Evolutionary conservation across 2,329 filamentous ascomycete genomes (phyloP), one percentile per base, ranked within the genome.

Genomic region (Alternaria sp.): DNA sequence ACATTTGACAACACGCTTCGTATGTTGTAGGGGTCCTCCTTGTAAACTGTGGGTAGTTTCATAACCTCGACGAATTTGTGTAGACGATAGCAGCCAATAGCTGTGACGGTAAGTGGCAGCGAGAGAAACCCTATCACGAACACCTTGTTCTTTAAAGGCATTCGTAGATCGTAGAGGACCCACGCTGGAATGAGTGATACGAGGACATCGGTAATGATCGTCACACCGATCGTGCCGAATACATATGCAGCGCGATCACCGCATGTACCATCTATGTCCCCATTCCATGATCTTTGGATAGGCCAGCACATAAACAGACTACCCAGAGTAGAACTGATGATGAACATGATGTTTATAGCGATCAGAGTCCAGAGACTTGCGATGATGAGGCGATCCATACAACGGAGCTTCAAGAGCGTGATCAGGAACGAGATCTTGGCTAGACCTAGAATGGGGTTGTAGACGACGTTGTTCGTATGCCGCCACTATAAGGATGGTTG

Each of bases 401-500:
- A 62, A 11, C 53, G 47, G 11, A 66, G 43, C n/a, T 60, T 60
- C 20, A 58, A 33, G 12, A 66, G 57, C 14, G 64, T 61, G 14
- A 61, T 55, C 25, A 66, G 14, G 26, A 66, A 66, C 18, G 64
- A 66, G 12, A 66, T 63, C 33, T 66, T 66, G 28, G 56, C 55
- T 4, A 66, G 25, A 14, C 54, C 60, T 15, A 66, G 61, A 10
- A 63, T 59, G 5, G 55, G 58, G n/a, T 64, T 63, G 49, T 66
- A 58, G 30, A 58, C 55, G 1, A 43, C 26, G 14, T 56, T 56
- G 25, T 61, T 66, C 25, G 56, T 44, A 20, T 53, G 56, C 3
- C 64, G 57, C 64, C 61, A 66, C 64, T 66, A 28, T 28, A 11
- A 28, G 18, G 15, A 33, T 33, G 7, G 12, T 14, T 5, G 6